Percentiles rank a stretch among this genome's conserved stretches.
Evolutionary conservation across 2,329 filamentous ascomycete genomes (phyloP).

Genomic region (Sporothrix brasiliensis): DNA sequence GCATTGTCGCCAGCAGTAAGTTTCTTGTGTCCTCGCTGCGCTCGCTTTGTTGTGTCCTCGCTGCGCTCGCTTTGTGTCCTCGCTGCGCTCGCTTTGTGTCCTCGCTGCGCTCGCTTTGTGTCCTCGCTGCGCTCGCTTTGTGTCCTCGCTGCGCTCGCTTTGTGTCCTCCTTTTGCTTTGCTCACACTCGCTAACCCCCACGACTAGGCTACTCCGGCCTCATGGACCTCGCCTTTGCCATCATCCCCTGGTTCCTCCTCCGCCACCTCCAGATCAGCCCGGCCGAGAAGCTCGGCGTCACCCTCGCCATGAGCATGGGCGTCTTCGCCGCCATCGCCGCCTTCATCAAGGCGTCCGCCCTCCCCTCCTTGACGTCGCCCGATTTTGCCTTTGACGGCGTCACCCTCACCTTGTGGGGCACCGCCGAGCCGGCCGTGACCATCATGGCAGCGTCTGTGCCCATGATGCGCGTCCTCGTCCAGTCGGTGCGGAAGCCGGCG

Average conservation of each 20-base stretch:
- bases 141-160: neutral
- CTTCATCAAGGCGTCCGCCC: slow-evolving; percentile 23
- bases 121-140: too few relatives aligned
- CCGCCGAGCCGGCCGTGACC: slow-evolving; percentile 41
- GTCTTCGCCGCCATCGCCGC: slow-evolving; percentile 37
- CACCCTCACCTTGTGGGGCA: slow-evolving; percentile 36
- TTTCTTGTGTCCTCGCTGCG: neutral
- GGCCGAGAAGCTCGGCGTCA: slow-evolving; percentile 43
- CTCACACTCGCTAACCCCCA: slow-evolving; percentile 35
- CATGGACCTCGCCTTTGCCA: slow-evolving; percentile 42
- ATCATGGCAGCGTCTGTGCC: slow-evolving; percentile 43
- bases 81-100: neutral
- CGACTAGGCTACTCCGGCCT: slow-evolving; percentile 40
- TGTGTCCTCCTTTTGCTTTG: neutral
- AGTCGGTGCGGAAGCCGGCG: slow-evolving; percentile 21
- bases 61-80: neutral
- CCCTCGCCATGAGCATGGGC: slow-evolving; percentile 45
- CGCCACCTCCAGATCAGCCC: slow-evolving; percentile 42
- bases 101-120: neutral
- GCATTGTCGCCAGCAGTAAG: neutral
- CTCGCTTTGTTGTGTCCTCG: neutral
- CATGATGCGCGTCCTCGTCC: slow-evolving; percentile 40
- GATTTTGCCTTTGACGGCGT: slow-evolving; percentile 33
- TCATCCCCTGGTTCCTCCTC: slow-evolving; percentile 43
- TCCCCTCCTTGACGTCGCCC: slow-evolving; percentile 21